phyloP scores from a whole-genome alignment of 495 filamentous ascomycete species.

The Hypomontagnella submonticulosa region DNA sequence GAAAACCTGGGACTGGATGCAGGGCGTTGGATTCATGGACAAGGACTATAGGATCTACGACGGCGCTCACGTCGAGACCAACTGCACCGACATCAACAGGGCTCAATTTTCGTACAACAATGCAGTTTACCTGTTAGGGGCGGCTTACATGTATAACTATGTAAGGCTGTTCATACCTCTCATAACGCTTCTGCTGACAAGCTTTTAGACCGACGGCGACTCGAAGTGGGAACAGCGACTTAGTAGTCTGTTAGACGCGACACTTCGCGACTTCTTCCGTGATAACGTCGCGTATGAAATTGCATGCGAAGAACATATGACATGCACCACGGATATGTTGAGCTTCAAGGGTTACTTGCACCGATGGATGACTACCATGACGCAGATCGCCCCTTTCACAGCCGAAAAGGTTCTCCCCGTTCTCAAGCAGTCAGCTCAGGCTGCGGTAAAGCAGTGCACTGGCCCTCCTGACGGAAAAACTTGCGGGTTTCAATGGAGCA shows the following conservation, averaged over 20 bases:
- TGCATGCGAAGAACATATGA: conserved; percentile 71
- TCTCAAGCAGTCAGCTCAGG: conserved; percentile 69
- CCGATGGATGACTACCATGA: conserved; percentile 79
- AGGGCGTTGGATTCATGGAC: conserved; percentile 69
- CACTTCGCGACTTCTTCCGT: conserved; percentile 67
- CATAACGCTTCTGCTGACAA: conserved; percentile 29
- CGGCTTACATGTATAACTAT: conserved; percentile 82
- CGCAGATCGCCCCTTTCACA: conserved; percentile 76
- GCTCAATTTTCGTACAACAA: conserved; percentile 81
- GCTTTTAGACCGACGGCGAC: conserved; percentile 61
- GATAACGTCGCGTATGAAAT: conserved; percentile 72
- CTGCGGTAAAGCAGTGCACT: conserved; percentile 74
- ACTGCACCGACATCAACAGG: conserved; percentile 70
- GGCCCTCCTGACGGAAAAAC: conserved; percentile 63
- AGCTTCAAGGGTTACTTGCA: conserved; percentile 85
- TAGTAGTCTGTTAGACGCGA: conserved; percentile 66
- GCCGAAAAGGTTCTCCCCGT: conserved; percentile 66
- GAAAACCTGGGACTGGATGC: conserved; percentile 79
- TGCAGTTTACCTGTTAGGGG: conserved; percentile 75
- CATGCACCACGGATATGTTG: conserved; percentile 78
- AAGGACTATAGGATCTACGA: conserved; percentile 72
- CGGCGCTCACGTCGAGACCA: conserved; percentile 70
- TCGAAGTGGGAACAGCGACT: conserved; percentile 71
- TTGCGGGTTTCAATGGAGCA: conserved; percentile 78
- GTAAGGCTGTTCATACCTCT: conserved; percentile 50